A percentile compares a stretch with the other conserved stretches of the same genome.
These are phyloP conservation scores for Purpureocillium lavendulum DNA, from an alignment of 2,329 filamentous ascomycete species.

Conservation along the genomic window DNA sequence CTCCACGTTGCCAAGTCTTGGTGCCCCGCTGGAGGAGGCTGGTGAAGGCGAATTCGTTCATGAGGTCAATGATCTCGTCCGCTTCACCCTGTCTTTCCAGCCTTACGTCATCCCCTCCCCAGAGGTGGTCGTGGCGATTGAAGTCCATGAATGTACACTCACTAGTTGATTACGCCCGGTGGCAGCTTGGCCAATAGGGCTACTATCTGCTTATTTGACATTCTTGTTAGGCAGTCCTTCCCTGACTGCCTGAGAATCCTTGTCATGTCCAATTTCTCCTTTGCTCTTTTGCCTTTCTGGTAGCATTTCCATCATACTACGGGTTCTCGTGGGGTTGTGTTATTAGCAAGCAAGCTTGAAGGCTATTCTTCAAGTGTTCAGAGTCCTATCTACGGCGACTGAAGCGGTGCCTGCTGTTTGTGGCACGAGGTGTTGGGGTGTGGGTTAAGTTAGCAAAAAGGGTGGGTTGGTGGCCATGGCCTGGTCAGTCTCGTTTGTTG, in stretches of 20 bases:
- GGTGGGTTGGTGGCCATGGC: not conserved
- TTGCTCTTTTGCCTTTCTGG: not conserved
- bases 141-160: not conserved
- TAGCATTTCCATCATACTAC: not conserved
- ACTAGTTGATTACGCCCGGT: not conserved
- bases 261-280: not conserved
- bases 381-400: constrained; percentile 9
- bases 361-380: constrained; percentile 10
- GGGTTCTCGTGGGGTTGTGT: not conserved
- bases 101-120: constrained; percentile 7
- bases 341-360: constrained; percentile 8
- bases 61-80: constrained; percentile 15
- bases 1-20: constrained; percentile 21
- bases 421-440: constrained; percentile 1
- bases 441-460: constrained; percentile 2
- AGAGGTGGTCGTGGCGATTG: constrained; percentile 6
- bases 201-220: not conserved
- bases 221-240: not conserved
- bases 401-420: constrained; percentile 5
- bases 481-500: constrained; percentile 5
- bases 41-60: constrained; percentile 15
- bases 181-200: not conserved
- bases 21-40: constrained; percentile 24
- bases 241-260: not conserved
- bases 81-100: constrained; percentile 21